These are phyloP conservation scores for Agrocybe praecox DNA, from an alignment of 768 basidiomycete species.

Conservation along the genomic window DNA sequence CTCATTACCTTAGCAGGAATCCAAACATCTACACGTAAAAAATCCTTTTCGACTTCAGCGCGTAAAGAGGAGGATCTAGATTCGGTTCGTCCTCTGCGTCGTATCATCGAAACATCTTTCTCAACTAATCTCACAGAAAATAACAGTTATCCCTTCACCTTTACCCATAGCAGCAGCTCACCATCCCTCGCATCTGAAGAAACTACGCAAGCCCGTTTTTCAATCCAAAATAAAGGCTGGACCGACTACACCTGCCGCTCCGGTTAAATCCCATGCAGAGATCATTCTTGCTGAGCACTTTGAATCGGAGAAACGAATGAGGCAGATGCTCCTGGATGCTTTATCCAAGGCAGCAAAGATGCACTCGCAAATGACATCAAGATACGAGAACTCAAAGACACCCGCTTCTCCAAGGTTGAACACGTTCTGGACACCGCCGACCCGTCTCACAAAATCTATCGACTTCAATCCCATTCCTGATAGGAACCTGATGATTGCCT, in stretches of 20 bases:
- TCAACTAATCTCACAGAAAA: neutral
- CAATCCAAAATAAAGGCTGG: constrained; percentile 2
- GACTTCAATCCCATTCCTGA: constrained; percentile 18
- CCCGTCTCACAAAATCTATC: neutral
- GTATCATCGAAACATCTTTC: neutral
- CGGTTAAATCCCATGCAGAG: constrained; percentile 13
- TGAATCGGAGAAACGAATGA: constrained; percentile 24
- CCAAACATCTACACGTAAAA: neutral
- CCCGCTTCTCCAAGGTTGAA: neutral
- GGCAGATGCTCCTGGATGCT: constrained; percentile 24
- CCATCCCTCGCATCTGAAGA: constrained; percentile 39
- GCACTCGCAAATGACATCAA: neutral
- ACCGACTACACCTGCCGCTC: neutral
- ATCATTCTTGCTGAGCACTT: constrained; percentile 21
- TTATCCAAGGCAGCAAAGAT: constrained; percentile 15
- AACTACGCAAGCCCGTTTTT: constrained; percentile 32
- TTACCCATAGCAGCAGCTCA: constrained; percentile 51
- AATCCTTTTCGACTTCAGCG: too few species aligned
- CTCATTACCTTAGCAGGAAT: constrained; percentile 30
- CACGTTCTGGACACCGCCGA: constrained; percentile 9
- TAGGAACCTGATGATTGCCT: constrained; percentile 19
- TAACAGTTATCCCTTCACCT: constrained; percentile 13
- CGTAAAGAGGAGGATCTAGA: too few species aligned
- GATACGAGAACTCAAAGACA: neutral
- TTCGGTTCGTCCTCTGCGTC: too few species aligned